A percentile compares a stretch with the other conserved stretches of the same genome.
Evolutionary conservation across 768 basidiomycete species (phyloP).

Genomic region (Auricularia auricula-judae): DNA sequence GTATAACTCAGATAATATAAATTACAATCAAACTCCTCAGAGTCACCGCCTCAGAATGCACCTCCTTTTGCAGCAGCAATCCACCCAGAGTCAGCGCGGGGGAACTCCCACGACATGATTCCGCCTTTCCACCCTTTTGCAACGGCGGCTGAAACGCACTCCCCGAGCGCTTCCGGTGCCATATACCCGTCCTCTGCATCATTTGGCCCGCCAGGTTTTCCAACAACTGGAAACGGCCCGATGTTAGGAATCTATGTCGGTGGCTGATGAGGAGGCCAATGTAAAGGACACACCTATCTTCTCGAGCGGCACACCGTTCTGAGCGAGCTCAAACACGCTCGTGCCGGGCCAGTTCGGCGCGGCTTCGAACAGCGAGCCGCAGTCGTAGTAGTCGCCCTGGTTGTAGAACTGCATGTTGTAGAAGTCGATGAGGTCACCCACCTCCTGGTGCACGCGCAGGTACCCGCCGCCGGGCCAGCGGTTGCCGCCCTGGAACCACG

Average conservation of each 20-base stretch:
- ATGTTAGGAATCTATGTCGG: neutral
- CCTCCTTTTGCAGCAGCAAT: neutral
- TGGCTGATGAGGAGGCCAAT: too few species aligned
- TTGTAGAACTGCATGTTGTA: conserved; percentile 8
- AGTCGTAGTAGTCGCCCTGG: neutral
- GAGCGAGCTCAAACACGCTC: conserved; percentile 21
- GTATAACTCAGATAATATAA: too few species aligned
- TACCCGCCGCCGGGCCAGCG: conserved; percentile 6
- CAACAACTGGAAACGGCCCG: neutral
- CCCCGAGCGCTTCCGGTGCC: conserved; percentile 10
- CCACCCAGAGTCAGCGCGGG: neutral
- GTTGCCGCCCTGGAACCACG: conserved; percentile 4
- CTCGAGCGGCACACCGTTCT: conserved; percentile 17
- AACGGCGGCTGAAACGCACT: conserved; percentile 19
- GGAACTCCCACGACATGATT: conserved; percentile 17
- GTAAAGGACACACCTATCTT: conserved; percentile 18
- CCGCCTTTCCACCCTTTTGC: conserved; percentile 22
- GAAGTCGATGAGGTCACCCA: conserved; percentile 8
- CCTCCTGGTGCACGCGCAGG: conserved; percentile 2
- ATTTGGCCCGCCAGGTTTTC: conserved; percentile 13
- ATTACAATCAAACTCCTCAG: too few species aligned
- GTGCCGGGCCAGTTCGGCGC: conserved; percentile 16
- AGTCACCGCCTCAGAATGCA: neutral
- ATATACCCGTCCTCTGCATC: conserved; percentile 20
- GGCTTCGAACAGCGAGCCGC: neutral